Percentiles rank a stretch among this genome's conserved stretches.
These are phyloP conservation scores for Hemileccinum rubropunctum DNA, from an alignment of 768 basidiomycete genomes.

Conservation along the genomic window DNA sequence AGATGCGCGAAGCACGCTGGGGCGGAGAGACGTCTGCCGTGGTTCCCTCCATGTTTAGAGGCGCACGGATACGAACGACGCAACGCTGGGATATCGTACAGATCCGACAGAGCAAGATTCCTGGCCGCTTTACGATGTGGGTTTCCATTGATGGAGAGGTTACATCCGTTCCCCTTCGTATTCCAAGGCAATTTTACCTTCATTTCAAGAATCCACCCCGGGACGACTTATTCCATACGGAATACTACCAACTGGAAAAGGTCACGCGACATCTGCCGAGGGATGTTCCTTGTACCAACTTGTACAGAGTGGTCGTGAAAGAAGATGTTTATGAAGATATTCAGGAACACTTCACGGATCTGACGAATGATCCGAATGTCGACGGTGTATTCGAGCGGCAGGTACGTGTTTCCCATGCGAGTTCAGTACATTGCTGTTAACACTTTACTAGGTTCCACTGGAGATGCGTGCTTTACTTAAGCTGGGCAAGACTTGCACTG, in stretches of 20 bases:
- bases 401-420: slow-evolving; percentile 40
- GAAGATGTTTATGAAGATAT: slow-evolving; percentile 83
- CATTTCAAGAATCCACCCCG: slow-evolving; percentile 73
- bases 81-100: slow-evolving; percentile 93
- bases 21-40: slow-evolving; percentile 40
- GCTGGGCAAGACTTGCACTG: slow-evolving; percentile 79
- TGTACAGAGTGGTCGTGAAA: slow-evolving; percentile 80
- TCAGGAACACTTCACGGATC: slow-evolving; percentile 87
- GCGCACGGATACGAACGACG: slow-evolving; percentile 53
- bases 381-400: slow-evolving; percentile 95
- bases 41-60: slow-evolving; percentile 75
- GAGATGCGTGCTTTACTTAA: slow-evolving; percentile 76
- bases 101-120: slow-evolving; percentile 69
- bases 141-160: slow-evolving; percentile 78
- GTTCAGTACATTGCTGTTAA: not conserved
- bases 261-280: slow-evolving; percentile 79
- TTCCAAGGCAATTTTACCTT: slow-evolving; percentile 91
- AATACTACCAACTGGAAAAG: slow-evolving; percentile 68
- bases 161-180: slow-evolving; percentile 75
- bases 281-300: slow-evolving; percentile 68
- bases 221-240: slow-evolving; percentile 64
- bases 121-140: slow-evolving; percentile 89
- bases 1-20: slow-evolving; percentile 46
- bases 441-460: slow-evolving; percentile 64
- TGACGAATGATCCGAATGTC: slow-evolving; percentile 91